Base-by-base conservation (phyloP, 345 rosid species). In the Ailanthus altissimus region DNA sequence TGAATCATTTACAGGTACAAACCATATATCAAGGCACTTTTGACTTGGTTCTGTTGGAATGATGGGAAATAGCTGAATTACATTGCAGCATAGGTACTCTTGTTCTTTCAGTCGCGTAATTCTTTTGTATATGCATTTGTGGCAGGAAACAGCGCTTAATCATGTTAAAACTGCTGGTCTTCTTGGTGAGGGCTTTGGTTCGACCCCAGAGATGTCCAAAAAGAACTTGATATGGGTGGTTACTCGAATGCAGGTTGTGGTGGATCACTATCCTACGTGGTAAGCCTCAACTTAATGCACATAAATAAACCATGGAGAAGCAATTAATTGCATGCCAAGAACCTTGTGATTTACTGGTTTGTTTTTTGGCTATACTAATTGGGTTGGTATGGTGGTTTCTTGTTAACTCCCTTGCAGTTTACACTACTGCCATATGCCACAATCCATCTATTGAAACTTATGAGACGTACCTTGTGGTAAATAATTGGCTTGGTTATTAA, bases 1-100 rank as follows among this genome's bases (percentile, higher is more conserved):
- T 97, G 98, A 97, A 97, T 85, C 98, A 94, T 81, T 88, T 97
- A 54, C 99, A 97, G 93, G 99, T 94, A 83, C 4, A 54, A n/a
- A 5, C 38, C 2, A 21, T n/a, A 21, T 66, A 20, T 61, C 59
- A 3, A 8, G 23, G 54, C 40, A 38, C 15, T 20, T 60, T 73
- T 26, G 16, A 9, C 43, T 25, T 60, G 18, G 36, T 21, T 23
- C 11, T 36, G 23, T 74, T 43, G 65, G 68, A 14, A 10, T 58
- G 50, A 64, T 40, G 28, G 32, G 5, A 40, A 64, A 23, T 63
- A 54, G 28, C 57, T 23, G 32, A 47, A 60, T 36, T 70, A 25
- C 25, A 4, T 21, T 18, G 18, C 58, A 26, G 11, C 18, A 46
- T 15, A 9, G 38, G 13, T 8, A 12, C 49, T 50, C 67, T 40